Evolutionary conservation across 1,139 yeast genomes (phyloP), one percentile per base, ranked within the genome.

Genomic region (Kluyveromyces sp.): DNA sequence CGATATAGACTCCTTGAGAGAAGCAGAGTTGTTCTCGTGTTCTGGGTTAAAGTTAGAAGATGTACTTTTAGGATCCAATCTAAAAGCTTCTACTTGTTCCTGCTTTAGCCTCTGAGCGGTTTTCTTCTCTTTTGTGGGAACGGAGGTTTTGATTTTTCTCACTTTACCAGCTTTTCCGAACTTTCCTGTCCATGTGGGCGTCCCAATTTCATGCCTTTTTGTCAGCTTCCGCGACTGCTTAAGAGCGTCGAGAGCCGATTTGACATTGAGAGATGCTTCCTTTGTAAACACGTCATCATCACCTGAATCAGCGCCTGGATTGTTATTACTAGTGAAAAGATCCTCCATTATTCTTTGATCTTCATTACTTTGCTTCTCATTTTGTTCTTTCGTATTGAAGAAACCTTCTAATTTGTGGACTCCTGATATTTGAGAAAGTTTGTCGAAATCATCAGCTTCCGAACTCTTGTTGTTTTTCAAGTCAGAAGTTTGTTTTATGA

Each of bases 171-270:
- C 95, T 18, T 69, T 63, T 0, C 98, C 98, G 68, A 83, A 87
- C 53, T 77, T 77, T 0, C 98, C 98, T 0, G 98, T 92, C 95
- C 96, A 92, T 0, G 98, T 92, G 0, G 96, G 97, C 0, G 84
- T 80, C 3, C 95, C 95, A 25, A 88, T 70, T 29, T 75, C 76
- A 19, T 78, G 78, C 48, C 71, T 73, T 42, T 86, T 71, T 0
- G 95, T 77, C 25, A 69, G 66, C 45, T 69, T 74, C 40, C 95
- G 66, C 0, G 96, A 86, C 47, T 75, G 74, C 46, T 78, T 71
- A 46, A 92, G 66, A 0, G 89, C 88, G 17, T 73, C 72, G 0
- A 89, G 80, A 0, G 97, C 96, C 29, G 79, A 80, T 32, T 71
- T 71, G 0, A 97, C 97, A 19, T 86, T 74, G 46, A 78, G 69